Evolutionary conservation across 2,329 filamentous ascomycete species (phyloP), one percentile per base, ranked within the genome.

Genomic region (Stromatinia cepivora): DNA sequence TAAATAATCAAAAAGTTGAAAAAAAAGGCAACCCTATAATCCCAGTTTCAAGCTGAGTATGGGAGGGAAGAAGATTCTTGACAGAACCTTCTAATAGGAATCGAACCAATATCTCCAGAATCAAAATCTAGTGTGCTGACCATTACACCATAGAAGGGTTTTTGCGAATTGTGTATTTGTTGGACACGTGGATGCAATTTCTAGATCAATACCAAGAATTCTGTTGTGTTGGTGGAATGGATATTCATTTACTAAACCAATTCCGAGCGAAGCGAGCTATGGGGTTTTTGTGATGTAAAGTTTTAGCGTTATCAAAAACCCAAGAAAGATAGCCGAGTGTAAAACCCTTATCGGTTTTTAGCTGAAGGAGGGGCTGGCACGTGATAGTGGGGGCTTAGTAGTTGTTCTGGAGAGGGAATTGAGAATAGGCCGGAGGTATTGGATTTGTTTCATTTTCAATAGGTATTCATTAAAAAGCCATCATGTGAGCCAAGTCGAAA

Each of bases 41-140:
- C 67, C 34, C 67, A 69, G 67, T 0, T 31, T 65, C 9, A 53
- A 69, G 45, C 67, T 69, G 50, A 42, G 31, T 28, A 57, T 53
- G 54, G 39, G 13, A 57, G 13, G 31, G 25, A 11, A 36, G 67
- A 65, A 58, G n/a, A 28, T 69, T 69, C 67, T 4, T n/a, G 1
- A 28, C 7, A 57, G 67, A 69, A 69, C 57, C 59, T 68, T 54
- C 66, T 63, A 69, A 69, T 69, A 69, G 67, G 67, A 69, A 69
- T 69, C 67, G 67, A 69, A 69, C 67, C 67, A 69, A 69, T 69
- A 69, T 69, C 66, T 69, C 67, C 66, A 25, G 66, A 67, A 67
- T 67, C 66, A 67, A 62, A 67, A 67, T 67, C 66, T 31, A 31
- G 42, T 31, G 59, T 69, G 67, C 67, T 69, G 42, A 69, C 67